Conservation (phyloP, 176 grass and related monocot genomes). For the Saccharum spontaneum region DNA sequence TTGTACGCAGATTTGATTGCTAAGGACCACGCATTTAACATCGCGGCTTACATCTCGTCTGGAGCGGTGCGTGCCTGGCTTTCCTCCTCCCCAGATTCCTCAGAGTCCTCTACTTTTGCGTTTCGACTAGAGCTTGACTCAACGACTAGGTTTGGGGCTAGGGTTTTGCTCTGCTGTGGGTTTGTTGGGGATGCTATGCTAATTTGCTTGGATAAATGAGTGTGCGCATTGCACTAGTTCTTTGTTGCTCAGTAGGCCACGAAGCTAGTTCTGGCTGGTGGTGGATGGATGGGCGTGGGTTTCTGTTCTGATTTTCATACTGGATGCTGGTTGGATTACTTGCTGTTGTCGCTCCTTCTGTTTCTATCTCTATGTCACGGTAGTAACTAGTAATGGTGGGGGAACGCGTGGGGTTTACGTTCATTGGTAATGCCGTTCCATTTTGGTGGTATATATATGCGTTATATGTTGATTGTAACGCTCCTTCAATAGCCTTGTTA, state of each 20-base stretch:
- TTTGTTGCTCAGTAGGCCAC: constrained; percentile 4
- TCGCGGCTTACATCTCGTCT: constrained; percentile 63
- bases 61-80: constrained; percentile 41
- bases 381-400: not conserved
- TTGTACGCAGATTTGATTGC: constrained; percentile 54
- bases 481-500: not conserved
- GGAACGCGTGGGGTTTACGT: not conserved
- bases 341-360: not conserved
- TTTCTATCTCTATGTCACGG: not conserved
- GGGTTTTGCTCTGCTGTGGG: constrained; percentile 17
- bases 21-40: constrained; percentile 76
- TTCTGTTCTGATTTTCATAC: not conserved
- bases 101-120: constrained; percentile 5
- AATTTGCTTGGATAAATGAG: not conserved
- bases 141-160: not conserved
- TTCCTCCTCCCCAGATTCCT: not conserved
- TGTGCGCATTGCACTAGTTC: not conserved
- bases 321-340: not conserved
- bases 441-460: constrained; percentile 21
- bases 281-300: not conserved
- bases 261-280: not conserved
- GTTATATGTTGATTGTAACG: not conserved
- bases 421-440: not conserved
- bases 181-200: not conserved
- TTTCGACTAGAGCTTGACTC: not conserved